A percentile compares a stretch with the other conserved stretches of the same genome.
These are phyloP conservation scores for Pseudocercospora fijiensis DNA, from an alignment of 2,329 filamentous ascomycete species.

Conservation along the genomic window DNA sequence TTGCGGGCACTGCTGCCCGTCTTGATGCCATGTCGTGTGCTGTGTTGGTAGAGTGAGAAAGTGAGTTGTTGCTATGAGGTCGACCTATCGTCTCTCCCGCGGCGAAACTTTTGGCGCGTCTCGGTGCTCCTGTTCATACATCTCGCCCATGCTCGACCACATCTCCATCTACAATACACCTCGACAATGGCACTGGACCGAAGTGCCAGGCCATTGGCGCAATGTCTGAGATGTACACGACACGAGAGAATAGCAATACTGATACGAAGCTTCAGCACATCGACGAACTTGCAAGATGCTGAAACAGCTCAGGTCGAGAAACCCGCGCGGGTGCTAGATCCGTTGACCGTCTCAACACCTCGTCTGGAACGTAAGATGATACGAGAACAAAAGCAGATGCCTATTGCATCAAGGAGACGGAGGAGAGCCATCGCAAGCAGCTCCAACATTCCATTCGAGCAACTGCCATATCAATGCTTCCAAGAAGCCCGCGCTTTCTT, in stretches of 20 bases:
- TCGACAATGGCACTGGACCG: constrained; percentile 34
- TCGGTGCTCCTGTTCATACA: neutral
- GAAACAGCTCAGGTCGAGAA: constrained; percentile 35
- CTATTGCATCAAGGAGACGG: constrained; percentile 75
- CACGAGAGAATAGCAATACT: constrained; percentile 32
- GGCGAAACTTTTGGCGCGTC: constrained; percentile 4
- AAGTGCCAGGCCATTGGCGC: constrained; percentile 40
- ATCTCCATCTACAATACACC: neutral
- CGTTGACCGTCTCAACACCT: constrained; percentile 28
- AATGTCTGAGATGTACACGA: constrained; percentile 31
- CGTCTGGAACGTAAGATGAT: constrained; percentile 63
- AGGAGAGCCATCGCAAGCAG: constrained; percentile 59
- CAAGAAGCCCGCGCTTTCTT: constrained; percentile 89
- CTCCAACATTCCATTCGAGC: constrained; percentile 76
- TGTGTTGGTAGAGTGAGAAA: constrained; percentile 1
- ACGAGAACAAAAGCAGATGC: constrained; percentile 58
- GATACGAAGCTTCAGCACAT: constrained; percentile 52
- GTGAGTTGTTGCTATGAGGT: constrained; percentile 15
- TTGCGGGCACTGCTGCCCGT: constrained; percentile 40
- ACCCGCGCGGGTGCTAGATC: constrained; percentile 17
- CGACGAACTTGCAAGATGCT: constrained; percentile 47
- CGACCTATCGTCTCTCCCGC: constrained; percentile 3
- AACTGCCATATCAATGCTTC: constrained; percentile 95
- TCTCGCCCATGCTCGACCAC: constrained; percentile 1
- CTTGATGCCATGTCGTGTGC: constrained; percentile 42